Base-by-base conservation (phyloP, 1,284 basidiomycete genomes). In the Leccinum pallidistipes region DNA sequence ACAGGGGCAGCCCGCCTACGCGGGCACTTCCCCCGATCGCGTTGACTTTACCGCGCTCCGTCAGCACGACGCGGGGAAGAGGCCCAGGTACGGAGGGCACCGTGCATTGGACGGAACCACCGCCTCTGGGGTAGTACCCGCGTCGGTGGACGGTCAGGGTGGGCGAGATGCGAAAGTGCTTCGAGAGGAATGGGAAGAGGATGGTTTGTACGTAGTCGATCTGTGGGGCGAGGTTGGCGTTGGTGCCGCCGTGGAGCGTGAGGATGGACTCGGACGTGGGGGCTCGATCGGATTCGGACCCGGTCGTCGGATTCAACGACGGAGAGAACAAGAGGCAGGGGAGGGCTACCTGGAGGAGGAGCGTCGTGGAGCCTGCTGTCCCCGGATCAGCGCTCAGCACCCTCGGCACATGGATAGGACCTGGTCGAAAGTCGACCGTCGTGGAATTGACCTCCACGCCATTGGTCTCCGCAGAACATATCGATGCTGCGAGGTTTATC, bases 41-140 rank as follows among this genome's bases (percentile, higher is more conserved):
- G 27, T 65, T 76, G 49, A 90, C 74, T n/a, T 69, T 67, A 1
- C 88, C 88, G 14, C 86, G 80, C 31, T 83, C 77, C 9, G 81
- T 74, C 56, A 91, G 73, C 2, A 72, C 77, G 16, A 89, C 74
- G 3, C 80, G 68, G 27, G 77, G 77, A 5, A 91, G 74, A 12
- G 79, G 77, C 3, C 77, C 75, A 1, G 68, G 45, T 2, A 76
- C 67, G 0, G 82, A 78, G 1, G 74, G 73, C 3, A 87, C 74
- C 2, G 70, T 74, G 58, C 85, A 77, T 2, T 71, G 64, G 10
- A 91, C 77, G 57, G 83, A 78, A 0, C 89, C 89, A 6, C 88
- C 89, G 40, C 90, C 89, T 68, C 80, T 85, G 0, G 89, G 88
- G 66, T 76, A 88, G 74, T 90, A 91, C 0, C 88, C 89, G 7